phyloP scores from a whole-genome alignment of 2,329 filamentous ascomycete species.

The Amylocarpus encephaloides region DNA sequence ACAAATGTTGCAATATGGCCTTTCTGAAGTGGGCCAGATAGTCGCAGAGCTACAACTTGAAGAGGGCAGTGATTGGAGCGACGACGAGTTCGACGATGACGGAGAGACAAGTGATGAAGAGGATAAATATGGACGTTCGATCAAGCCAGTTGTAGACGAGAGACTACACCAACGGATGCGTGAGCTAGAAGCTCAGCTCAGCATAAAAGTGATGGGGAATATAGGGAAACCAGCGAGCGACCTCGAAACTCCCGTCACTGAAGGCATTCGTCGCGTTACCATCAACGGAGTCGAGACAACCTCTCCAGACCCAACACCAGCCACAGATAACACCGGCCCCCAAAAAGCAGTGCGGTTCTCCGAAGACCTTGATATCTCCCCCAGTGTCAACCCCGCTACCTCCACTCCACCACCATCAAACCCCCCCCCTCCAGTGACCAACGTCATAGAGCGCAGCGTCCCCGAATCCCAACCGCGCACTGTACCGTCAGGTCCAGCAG shows the following conservation, averaged over 20 bases:
- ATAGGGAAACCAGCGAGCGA: constrained; percentile 42
- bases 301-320: constrained; percentile 8
- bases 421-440: constrained; percentile 38
- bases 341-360: constrained; percentile 80
- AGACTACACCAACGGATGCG: constrained; percentile 74
- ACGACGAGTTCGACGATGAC: constrained; percentile 45
- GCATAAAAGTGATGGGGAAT: constrained; percentile 49
- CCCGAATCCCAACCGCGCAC: constrained; percentile 17
- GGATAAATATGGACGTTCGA: constrained; percentile 70
- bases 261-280: constrained; percentile 51
- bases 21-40: constrained; percentile 83
- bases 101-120: constrained; percentile 52
- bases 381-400: constrained; percentile 31
- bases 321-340: not conserved
- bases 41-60: constrained; percentile 88
- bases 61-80: constrained; percentile 54
- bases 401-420: constrained; percentile 14
- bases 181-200: constrained; percentile 71
- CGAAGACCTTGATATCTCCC: constrained; percentile 63
- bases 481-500: constrained; percentile 33
- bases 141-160: constrained; percentile 59
- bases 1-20: constrained; percentile 85
- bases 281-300: constrained; percentile 35
- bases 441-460: constrained; percentile 36
- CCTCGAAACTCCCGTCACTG: constrained; percentile 34